Evolutionary conservation across 805 yeast genomes (phyloP).

Genomic region (Blastobotrys attinorum): DNA sequence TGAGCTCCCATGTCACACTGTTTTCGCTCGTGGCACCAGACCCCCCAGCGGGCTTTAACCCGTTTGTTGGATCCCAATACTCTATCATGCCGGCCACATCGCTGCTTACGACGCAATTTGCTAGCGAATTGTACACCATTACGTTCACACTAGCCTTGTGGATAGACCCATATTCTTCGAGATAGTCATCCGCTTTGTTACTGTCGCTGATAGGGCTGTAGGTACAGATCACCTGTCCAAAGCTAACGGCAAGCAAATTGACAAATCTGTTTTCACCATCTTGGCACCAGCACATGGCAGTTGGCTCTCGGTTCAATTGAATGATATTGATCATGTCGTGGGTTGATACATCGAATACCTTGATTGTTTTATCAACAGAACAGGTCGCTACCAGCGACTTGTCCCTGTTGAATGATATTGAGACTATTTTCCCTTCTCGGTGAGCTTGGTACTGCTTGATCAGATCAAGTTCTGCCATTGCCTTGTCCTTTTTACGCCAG

Average conservation of each 20-base stretch:
- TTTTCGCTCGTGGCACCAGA: slow-evolving; percentile 10
- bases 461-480: slow-evolving; percentile 24
- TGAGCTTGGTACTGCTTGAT: slow-evolving; percentile 28
- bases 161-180: slow-evolving; percentile 14
- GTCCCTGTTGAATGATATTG: slow-evolving; percentile 15
- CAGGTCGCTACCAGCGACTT: slow-evolving; percentile 25
- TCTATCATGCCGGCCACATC: slow-evolving; percentile 31
- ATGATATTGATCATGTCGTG: slow-evolving; percentile 33
- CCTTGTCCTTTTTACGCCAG: slow-evolving; percentile 23
- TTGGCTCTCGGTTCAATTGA: slow-evolving; percentile 24
- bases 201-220: slow-evolving; percentile 19
- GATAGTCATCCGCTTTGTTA: slow-evolving; percentile 14
- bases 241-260: background rate
- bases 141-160: slow-evolving; percentile 22
- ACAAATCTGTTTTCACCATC: slow-evolving; percentile 5
- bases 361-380: slow-evolving; percentile 15
- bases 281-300: slow-evolving; percentile 19
- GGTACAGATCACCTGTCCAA: slow-evolving; percentile 13
- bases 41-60: slow-evolving; percentile 7
- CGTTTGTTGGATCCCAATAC: slow-evolving; percentile 26
- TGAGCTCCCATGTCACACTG: slow-evolving; percentile 27
- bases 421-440: slow-evolving; percentile 11
- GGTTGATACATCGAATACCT: slow-evolving; percentile 30
- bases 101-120: slow-evolving; percentile 24
- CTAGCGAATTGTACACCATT: slow-evolving; percentile 20